Evolutionary conservation across 176 grass and related monocot genomes (phyloP), one percentile per base, ranked within the genome.

Genomic region (Carex myosuroides): DNA sequence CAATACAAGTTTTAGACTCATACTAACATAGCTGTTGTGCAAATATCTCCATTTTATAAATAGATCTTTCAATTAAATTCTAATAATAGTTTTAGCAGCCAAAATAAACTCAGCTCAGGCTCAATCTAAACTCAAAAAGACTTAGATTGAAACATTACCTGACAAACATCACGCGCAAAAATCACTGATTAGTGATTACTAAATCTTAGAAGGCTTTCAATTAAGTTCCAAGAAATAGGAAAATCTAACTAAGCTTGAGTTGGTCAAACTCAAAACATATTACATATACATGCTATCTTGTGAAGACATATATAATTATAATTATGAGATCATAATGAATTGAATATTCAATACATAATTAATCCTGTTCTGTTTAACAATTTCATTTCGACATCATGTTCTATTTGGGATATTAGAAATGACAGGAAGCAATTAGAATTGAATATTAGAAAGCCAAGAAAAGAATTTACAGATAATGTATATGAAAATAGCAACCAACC

Each of bases 351-450:
- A 29, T 29, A 29, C 29, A 29, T 29, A 35, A 35, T 4, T 35
- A 95, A 82, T 94, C 92, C 96, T 99, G 24, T 79, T 54, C 96
- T 99, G 24, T 74, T 54, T 30, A 89, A 46, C 0, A 81, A 70
- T 50, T 9, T 63, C 33, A 82, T 54, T 62, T 81, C 39, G 6
- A 71, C 18, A 60, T 65, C 79, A 82, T 42, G 14, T 20, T 62
- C 41, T 35, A 35, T 35, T 35, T 3, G 33, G 33, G 3, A 35
- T 35, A 35, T 35, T 35, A 35, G 33, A 35, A 35, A 35, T 35
- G 33, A 35, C 4, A 35, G 33, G 33, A 35, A 35, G 33, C 33
- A 35, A 35, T 4, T 35, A 35, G 33, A 35, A 35, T 35, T 35
- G 33, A 35, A 35, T 35, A 35, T 35, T 35, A 4, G 33, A 35